Base-by-base conservation (phyloP, 768 basidiomycete species). In the Roridomyces roridus region DNA sequence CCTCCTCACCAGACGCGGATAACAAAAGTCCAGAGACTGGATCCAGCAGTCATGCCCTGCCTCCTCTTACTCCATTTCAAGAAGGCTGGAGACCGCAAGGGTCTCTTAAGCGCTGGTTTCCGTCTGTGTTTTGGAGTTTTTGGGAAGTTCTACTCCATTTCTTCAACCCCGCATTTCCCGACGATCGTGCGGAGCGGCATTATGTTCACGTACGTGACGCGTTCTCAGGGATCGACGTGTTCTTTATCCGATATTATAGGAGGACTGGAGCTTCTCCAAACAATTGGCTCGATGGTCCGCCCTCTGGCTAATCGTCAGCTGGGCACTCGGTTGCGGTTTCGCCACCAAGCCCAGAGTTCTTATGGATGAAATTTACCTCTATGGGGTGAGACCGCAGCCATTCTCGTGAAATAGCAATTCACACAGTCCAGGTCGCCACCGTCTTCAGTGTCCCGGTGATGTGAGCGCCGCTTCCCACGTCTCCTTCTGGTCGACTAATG, bases 181-280 rank as follows among this genome's bases (percentile, higher is more conserved):
- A 90, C 64, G 77, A 81, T 37, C 74, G 73, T 51, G 74, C 71
- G 65, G 83, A 75, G 74, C 78, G 58, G 9, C 74, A 78, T 60
- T 82, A 81, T 63, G 70, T 69, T 20, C 77, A 77, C 66, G 78
- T 77, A 43, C 35, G 65, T 2, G 21, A 25, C 10, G 34, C 24
- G 39, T 52, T 26, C 40, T 49, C n/a, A n/a, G n/a, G n/a, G n/a
- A n/a, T n/a, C 3, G 21, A 25, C 10, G 34, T 26, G 39, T 52
- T 26, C 40, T 49, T 47, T 63, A 59, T 21, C 15, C 31, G 46
- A 4, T 50, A 31, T 26, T 28, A 46, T 77, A 86, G 78, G 91
- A 93, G 72, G 83, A 77, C 47, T 92, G 90, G 91, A 89, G 85
- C 64, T 76, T 85, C 23, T 81, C 81, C 57, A 91, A 90, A 76